Evolutionary conservation across 768 basidiomycete genomes (phyloP).

Genomic region (Leccinum fibrillosum): DNA sequence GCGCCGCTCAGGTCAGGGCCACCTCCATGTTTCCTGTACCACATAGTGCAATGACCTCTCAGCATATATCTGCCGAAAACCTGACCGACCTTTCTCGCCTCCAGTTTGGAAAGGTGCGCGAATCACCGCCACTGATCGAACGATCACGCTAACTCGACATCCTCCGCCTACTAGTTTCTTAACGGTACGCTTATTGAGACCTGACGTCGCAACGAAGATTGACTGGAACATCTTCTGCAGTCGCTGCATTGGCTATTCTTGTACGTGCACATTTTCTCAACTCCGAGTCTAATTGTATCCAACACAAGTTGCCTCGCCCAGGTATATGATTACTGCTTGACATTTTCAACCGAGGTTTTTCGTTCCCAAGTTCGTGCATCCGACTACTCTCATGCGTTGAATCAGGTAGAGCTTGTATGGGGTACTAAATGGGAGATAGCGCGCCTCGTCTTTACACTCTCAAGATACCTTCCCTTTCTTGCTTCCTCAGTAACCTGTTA

Average conservation of each 20-base stretch:
- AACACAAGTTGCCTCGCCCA: neutral
- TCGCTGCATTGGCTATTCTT: constrained; percentile 19
- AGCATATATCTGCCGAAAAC: neutral
- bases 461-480: constrained; percentile 28
- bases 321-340: constrained; percentile 24
- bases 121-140: neutral
- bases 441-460: constrained; percentile 23
- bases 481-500: constrained; percentile 16
- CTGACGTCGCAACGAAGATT: neutral
- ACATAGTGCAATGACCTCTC: constrained; percentile 6
- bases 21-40: neutral
- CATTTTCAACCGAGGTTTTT: constrained; percentile 20
- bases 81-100: constrained; percentile 14
- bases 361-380: too few relatives aligned
- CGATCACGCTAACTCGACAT: neutral
- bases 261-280: constrained; percentile 2
- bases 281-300: neutral
- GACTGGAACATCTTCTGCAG: constrained; percentile 1
- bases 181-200: constrained; percentile 12
- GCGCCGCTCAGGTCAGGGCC: constrained; percentile 16
- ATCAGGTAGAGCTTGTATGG: constrained; percentile 24
- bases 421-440: constrained; percentile 20
- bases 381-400: neutral
- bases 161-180: constrained; percentile 6
- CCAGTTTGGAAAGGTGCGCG: constrained; percentile 21